Evolutionary conservation across 2,329 filamentous ascomycete genomes (phyloP), one percentile per base, ranked within the genome.

Genomic region (Neofusicoccum laricinum): DNA sequence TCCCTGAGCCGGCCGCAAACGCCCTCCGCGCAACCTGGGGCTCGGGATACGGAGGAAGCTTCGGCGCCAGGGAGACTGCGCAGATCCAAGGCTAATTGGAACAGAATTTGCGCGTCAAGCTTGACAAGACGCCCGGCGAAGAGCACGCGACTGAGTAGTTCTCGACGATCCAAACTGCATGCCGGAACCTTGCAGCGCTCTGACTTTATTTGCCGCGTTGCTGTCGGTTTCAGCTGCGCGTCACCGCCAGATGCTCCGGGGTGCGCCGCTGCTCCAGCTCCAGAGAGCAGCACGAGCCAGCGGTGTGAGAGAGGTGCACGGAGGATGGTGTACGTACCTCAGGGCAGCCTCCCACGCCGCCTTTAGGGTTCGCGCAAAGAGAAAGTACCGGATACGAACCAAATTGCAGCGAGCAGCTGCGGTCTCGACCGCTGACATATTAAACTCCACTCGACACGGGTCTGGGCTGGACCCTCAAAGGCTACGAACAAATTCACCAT

Each of bases 171-270:
- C 40, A 25, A 38, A 17, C n/a, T 41, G 14, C 19, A 30, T 19
- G 17, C 40, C 21, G 21, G 19, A 55, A 41, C 51, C 38, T 32
- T 43, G 38, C 19, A 41, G 19, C 53, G n/a, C 25, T 45, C 38
- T 19, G 53, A 17, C 53, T 58, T 41, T 43, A 12, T 25, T 45
- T 34, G 53, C 38, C 32, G 53, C 7, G 14, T 32, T 34, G 53
- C 38, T 43, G 53, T 38, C 21, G 53, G 53, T 58, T 45, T 58
- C 40, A 58, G 53, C 53, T 58, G 53, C 53, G n/a, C 19, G 50
- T 49, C 46, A 49, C 50, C 19, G 14, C 14, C 36, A 30, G n/a
- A 19, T 15, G 50, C 50, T 17, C 34, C 21, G 11, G 53, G 25
- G 36, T 30, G 38, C 25, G 38, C 11, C 51, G 38, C 15, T 40